These are phyloP conservation scores for Mortierella sp. DNA, from an alignment of 371 early-diverging fungal genomes.

Conservation along the genomic window DNA sequence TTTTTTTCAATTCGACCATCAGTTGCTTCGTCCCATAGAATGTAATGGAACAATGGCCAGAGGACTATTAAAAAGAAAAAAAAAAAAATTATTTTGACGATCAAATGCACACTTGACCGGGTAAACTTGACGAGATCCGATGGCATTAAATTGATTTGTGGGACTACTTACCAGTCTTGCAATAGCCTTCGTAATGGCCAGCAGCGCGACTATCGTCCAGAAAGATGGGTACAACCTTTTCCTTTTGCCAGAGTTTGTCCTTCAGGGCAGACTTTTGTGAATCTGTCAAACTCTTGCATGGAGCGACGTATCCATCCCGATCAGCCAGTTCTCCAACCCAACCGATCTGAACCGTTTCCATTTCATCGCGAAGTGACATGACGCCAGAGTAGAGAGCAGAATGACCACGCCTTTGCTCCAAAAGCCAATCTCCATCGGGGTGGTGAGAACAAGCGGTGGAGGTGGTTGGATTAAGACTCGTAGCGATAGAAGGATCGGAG, in stretches of 20 bases:
- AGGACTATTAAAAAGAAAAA: conserved; percentile 67
- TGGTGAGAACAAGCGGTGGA: not conserved
- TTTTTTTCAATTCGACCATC: conserved; percentile 74
- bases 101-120: no score
- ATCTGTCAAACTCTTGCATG: conserved; percentile 50
- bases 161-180: conserved; percentile 81
- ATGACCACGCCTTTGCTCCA: conserved; percentile 73
- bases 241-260: conserved; percentile 61
- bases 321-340: conserved; percentile 73
- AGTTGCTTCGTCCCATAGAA: conserved; percentile 89
- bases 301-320: conserved; percentile 55
- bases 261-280: conserved; percentile 58
- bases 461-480: not conserved
- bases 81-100: not conserved
- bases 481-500: not conserved
- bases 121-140: not conserved
- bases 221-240: conserved; percentile 83
- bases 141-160: not conserved
- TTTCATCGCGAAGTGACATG: conserved; percentile 62
- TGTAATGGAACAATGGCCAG: conserved; percentile 99
- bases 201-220: conserved; percentile 77
- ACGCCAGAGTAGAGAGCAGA: conserved; percentile 85
- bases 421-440: conserved; percentile 33
- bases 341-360: conserved; percentile 75
- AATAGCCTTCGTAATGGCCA: conserved; percentile 92